phyloP scores from a whole-genome alignment of 2,329 filamentous ascomycete species.

The Paraphoma sp. region DNA sequence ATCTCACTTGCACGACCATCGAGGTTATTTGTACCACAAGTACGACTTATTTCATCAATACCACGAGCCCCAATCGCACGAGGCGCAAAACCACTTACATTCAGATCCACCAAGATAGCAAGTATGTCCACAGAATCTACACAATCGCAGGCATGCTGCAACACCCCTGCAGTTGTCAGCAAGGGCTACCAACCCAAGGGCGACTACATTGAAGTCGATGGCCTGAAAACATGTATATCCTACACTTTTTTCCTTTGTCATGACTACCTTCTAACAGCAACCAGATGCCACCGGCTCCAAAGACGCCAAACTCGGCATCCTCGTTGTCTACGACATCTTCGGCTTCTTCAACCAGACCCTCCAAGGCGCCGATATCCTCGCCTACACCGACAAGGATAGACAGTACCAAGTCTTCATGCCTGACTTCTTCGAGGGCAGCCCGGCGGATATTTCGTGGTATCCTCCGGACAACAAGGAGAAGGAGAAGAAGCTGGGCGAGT shows the following conservation, averaged over 20 bases:
- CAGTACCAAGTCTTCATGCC: constrained; percentile 90
- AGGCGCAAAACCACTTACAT: not conserved
- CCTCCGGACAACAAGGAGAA: constrained; percentile 67
- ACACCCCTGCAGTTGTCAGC: constrained; percentile 56
- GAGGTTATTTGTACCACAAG: constrained; percentile 3
- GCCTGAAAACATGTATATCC: constrained; percentile 65
- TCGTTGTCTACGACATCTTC: constrained; percentile 69
- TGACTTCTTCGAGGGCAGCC: constrained; percentile 85
- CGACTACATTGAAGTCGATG: constrained; percentile 64
- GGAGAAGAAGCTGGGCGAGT: constrained; percentile 64
- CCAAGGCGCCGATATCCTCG: constrained; percentile 69
- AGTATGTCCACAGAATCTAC: constrained; percentile 46
- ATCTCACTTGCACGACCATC: constrained; percentile 2
- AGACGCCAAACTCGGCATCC: constrained; percentile 62
- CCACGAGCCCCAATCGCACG: not conserved
- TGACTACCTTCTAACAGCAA: not conserved
- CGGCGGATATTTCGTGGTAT: constrained; percentile 68
- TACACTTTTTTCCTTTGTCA: not conserved
- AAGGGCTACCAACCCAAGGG: constrained; percentile 64
- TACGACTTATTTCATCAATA: constrained; percentile 13
- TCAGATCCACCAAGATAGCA: constrained; percentile 13
- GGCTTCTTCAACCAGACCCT: constrained; percentile 69
- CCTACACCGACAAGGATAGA: constrained; percentile 67
- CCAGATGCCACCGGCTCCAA: constrained; percentile 63
- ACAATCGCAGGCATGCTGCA: constrained; percentile 53